Base-by-base conservation (phyloP, 208 protist genomes). In the Leptomonas pyrrhocoris region DNA sequence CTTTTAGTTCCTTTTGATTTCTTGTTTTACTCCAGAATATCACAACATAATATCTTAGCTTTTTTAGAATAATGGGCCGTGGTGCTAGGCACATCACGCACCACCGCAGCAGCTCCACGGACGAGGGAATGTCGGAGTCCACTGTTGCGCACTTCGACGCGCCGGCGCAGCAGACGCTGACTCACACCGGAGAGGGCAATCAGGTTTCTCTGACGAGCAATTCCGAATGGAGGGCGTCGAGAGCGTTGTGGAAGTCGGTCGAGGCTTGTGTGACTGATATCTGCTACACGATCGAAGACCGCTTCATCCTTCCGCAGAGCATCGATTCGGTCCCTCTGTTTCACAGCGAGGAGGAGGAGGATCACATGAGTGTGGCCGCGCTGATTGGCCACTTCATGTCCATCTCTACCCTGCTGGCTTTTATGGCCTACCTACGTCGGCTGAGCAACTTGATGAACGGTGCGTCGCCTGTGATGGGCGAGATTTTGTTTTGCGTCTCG, bases 401-500 rank as follows among this genome's bases (percentile, higher is more conserved):
- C 36, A 54, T 72, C 43, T 27, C 48, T 0, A 62, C 31, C 2
- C 6, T 77, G 23, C 9, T 77, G 57, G 63, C 48, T 16, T 62
- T 60, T 30, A 57, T 49, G 19, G 63, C 56, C 12, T 72, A 72
- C 58, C 67, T 31, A n/a, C 72, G 57, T n/a, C 63, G 51, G 16
- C 42, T 77, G 25, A 62, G 43, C 31, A 67, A 72, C n/a, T 53
- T 77, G 34, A 72, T 72, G 72, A 72, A 34, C 31, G 72, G 72
- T 5, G 64, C 49, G 11, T 77, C 72, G 43, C 72, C 72, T 16
- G 56, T 77, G 64, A 72, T 77, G 64, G 49, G 64, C 15, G 63
- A 77, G 58, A 77, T 77, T 50, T 23, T 77, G 23, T 67, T 68
- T 19, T 77, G 63, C 23, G 58, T 68, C 21, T 77, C 57, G 13